Evolutionary conservation across 306 rosid species (phyloP).

Genomic region (Lupinus albus): DNA sequence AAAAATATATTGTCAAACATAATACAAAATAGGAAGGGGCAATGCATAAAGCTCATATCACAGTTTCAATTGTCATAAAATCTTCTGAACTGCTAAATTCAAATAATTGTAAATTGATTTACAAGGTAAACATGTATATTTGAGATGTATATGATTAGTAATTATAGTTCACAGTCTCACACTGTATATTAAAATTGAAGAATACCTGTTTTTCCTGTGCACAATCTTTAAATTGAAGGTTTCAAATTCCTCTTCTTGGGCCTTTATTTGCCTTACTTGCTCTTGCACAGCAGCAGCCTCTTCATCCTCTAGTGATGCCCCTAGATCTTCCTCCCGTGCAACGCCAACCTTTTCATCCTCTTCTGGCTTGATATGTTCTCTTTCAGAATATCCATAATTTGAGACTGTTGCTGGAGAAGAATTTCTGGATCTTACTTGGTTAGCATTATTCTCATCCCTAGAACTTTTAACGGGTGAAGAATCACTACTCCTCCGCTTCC

Average conservation of each 20-base stretch:
- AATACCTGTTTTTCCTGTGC: slow-evolving; percentile 85
- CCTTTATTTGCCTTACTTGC: slow-evolving; percentile 88
- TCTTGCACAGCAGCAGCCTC: slow-evolving; percentile 92
- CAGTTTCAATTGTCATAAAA: slow-evolving; percentile 3
- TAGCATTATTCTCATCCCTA: slow-evolving; percentile 64
- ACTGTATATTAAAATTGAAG: neutral
- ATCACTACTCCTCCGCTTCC: slow-evolving; percentile 68
- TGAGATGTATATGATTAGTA: slow-evolving; percentile 7
- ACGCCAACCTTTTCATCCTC: slow-evolving; percentile 58
- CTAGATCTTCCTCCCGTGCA: slow-evolving; percentile 68
- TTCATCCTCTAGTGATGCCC: slow-evolving; percentile 75
- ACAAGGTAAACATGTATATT: slow-evolving; percentile 6
- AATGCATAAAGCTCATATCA: slow-evolving; percentile 2
- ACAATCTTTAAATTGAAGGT: slow-evolving; percentile 88
- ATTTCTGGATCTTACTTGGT: slow-evolving; percentile 53
- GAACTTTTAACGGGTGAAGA: slow-evolving; percentile 70
- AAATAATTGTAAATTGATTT: slow-evolving; percentile 3
- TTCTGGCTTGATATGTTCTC: slow-evolving; percentile 64
- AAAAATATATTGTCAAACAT: neutral
- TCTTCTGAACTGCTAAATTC: neutral
- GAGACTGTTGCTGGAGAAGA: slow-evolving; percentile 78
- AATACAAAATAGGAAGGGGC: neutral
- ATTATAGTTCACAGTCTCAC: slow-evolving; percentile 16
- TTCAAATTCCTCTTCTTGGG: slow-evolving; percentile 89
- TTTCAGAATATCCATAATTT: slow-evolving; percentile 73